These are phyloP conservation scores for Fusarium illudens DNA, from an alignment of 2,329 filamentous ascomycete genomes.

Conservation along the genomic window DNA sequence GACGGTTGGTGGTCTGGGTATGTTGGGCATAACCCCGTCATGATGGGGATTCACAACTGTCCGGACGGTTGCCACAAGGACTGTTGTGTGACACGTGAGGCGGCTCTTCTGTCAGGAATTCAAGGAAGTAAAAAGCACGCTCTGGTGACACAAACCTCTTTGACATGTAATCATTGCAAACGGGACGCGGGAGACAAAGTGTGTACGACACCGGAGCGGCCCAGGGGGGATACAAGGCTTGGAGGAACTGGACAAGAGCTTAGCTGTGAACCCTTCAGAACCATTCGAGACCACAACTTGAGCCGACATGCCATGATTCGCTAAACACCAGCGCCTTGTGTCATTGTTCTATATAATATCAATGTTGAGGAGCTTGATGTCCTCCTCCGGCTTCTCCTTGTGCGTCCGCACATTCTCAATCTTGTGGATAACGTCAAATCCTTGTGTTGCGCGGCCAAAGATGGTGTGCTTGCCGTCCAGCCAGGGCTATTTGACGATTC, in stretches of 20 bases:
- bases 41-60: too few species aligned
- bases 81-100: neutral
- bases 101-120: neutral
- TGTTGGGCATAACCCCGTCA: neutral
- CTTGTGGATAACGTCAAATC: slow-evolving; percentile 92
- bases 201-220: neutral
- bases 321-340: neutral
- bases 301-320: neutral
- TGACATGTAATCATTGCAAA: too few species aligned
- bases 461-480: slow-evolving; percentile 96
- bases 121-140: neutral
- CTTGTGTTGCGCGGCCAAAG: slow-evolving; percentile 89
- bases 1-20: neutral
- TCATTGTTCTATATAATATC: slow-evolving; percentile 57
- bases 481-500: slow-evolving; percentile 70
- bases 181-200: too few species aligned
- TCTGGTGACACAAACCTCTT: too few species aligned
- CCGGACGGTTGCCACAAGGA: too few species aligned
- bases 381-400: slow-evolving; percentile 93
- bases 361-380: slow-evolving; percentile 97
- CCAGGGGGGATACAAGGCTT: neutral
- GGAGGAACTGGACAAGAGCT: neutral
- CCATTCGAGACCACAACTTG: neutral
- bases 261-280: neutral
- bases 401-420: slow-evolving; percentile 91